Base-by-base conservation (phyloP, 352 stramenopile species). In the Phytophthora fragariaefolia region DNA sequence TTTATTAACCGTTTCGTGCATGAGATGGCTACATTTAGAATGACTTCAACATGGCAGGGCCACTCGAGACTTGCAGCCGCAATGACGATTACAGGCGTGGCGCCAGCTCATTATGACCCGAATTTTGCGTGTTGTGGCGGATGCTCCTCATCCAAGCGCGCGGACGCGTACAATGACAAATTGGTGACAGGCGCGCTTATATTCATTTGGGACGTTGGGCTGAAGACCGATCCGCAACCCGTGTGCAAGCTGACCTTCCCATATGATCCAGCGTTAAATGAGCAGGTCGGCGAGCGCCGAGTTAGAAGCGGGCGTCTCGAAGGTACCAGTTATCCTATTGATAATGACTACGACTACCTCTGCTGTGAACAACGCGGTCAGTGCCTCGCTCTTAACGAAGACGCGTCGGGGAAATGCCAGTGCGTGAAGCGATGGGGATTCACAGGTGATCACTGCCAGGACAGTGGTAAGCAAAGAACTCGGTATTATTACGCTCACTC, bases 51-150 rank as follows among this genome's bases (percentile, higher is more conserved):
- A n/a, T 62, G 27, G 6, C 2, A 12, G 26, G 40, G 47, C 22
- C 32, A 40, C 62, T 42, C 23, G 34, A 36, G 27, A 46, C 9
- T 36, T 46, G 27, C 34, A 56, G 8, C 34, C 34, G n/a, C 6
- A 12, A 74, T 70, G 70, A 72, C 55, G n/a, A 73, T 60, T 53
- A 77, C 56, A 53, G 66, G 55, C 12, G 12, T 48, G 6, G 52
- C 52, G 12, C 63, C 62, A 28, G 51, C 55, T 3, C 52, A 52
- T 2, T 89, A 76, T 22, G 77, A 89, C 54, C 27, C 60, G 26
- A 76, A 85, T 50, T 93, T 93, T 34, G 80, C 84, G 10, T 93
- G 84, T 54, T 91, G 84, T 40, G 82, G 84, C 6, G 84, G 84
- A 9, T 91, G 82, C 50, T 93, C 84, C 43, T 91, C 84, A 0